Conservation (phyloP, 257 asterid species). For the Pogostemon cablin region DNA sequence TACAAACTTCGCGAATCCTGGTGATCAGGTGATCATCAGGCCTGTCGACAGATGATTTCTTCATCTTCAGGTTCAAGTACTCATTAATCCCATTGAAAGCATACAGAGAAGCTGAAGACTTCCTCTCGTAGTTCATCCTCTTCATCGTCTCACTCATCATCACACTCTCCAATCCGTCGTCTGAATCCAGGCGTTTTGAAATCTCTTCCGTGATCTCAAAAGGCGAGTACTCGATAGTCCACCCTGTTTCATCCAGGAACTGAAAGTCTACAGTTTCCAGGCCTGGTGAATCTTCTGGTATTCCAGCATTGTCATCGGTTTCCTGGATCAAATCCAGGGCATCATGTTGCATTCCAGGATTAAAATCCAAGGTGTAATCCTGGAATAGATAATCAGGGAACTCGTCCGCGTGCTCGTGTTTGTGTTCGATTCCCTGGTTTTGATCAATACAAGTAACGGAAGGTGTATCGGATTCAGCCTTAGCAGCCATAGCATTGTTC, state of each 20-base stretch:
- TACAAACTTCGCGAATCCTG: conserved; percentile 51
- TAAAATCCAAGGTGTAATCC: conserved; percentile 36
- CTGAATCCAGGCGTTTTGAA: conserved; percentile 32
- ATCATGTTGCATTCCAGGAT: conserved; percentile 25
- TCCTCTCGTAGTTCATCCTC: conserved; percentile 73
- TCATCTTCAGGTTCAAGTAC: conserved; percentile 58
- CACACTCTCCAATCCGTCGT: conserved; percentile 34
- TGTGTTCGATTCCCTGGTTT: conserved; percentile 27
- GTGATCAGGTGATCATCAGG: conserved; percentile 39
- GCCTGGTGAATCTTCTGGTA: conserved; percentile 20
- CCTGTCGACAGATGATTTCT: conserved; percentile 32
- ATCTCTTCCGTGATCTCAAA: conserved; percentile 71
- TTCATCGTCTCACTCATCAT: conserved; percentile 61
- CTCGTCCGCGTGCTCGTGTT: conserved; percentile 40
- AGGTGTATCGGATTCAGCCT: neutral
- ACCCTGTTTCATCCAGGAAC: conserved; percentile 58
- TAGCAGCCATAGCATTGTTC: conserved; percentile 43
- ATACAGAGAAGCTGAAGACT: conserved; percentile 67
- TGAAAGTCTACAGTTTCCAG: conserved; percentile 51
- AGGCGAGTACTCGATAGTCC: conserved; percentile 47
- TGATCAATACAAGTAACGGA: conserved; percentile 19
- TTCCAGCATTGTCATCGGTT: conserved; percentile 26
- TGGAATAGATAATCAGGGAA: conserved; percentile 56
- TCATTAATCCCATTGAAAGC: conserved; percentile 72
- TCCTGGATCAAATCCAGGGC: conserved; percentile 13